Percentiles rank a stretch among this genome's conserved stretches.
Conservation (phyloP, 345 rosid genomes). For the Chamaenerion angustifolium region DNA sequence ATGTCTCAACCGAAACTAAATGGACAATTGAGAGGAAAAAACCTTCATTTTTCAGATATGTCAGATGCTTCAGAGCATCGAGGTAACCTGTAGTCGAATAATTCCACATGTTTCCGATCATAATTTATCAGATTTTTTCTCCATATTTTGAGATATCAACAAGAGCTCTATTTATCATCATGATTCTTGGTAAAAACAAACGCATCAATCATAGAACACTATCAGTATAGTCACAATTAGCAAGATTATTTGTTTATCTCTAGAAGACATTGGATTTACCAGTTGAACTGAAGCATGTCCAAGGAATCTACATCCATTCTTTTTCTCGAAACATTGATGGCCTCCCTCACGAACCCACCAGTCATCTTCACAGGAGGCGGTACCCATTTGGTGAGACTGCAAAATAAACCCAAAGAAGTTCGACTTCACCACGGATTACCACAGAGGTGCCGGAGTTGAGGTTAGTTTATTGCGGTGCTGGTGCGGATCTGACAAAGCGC, state of each 20-base stretch:
- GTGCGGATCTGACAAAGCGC: no score
- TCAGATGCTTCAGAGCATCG: conserved; percentile 75
- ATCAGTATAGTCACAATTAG: no score
- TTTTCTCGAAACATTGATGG: conserved; percentile 60
- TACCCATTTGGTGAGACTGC: conserved; percentile 95
- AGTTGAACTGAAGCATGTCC: conserved; percentile 99
- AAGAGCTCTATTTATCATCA: background rate
- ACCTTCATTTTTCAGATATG: conserved; percentile 91
- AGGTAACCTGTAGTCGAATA: conserved; percentile 79
- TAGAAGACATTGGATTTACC: conserved; percentile 23
- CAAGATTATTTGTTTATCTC: no score
- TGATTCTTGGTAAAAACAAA: background rate
- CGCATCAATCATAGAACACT: no score
- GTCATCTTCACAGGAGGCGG: conserved; percentile 97
- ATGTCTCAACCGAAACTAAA: background rate
- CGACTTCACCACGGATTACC: background rate
- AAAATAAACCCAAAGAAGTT: conserved; percentile 8
- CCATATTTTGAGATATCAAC: background rate
- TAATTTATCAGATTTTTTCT: background rate
- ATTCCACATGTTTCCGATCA: conserved; percentile 65
- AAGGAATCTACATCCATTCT: conserved; percentile 87
- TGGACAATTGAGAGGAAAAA: background rate
- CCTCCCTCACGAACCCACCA: conserved; percentile 53
- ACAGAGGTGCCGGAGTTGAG: no score
- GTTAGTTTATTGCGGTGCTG: no score